Evolutionary conservation across 2,329 filamentous ascomycete species (phyloP).

Genomic region (Penicillium crustosum): DNA sequence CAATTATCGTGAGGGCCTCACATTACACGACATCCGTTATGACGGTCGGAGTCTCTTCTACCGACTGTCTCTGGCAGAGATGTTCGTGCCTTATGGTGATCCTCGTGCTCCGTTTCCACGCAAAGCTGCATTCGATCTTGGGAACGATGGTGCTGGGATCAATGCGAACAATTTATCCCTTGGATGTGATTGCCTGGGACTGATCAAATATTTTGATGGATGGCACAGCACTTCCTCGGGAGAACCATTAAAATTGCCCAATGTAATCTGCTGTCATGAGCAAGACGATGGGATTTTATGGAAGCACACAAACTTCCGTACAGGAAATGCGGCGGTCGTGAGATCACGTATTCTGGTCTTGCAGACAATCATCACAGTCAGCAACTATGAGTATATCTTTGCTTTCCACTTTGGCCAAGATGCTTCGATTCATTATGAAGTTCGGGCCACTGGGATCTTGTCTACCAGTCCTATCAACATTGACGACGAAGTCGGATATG

Average conservation of each 20-base stretch:
- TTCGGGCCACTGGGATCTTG: conserved; percentile 49
- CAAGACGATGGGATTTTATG: conserved; percentile 42
- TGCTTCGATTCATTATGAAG: conserved; percentile 43
- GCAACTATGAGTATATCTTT: conserved; percentile 49
- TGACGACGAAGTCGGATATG: conserved; percentile 37
- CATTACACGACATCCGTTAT: conserved; percentile 44
- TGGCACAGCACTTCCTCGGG: conserved; percentile 39
- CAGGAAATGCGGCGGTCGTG: conserved; percentile 35
- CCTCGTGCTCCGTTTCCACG: conserved; percentile 43
- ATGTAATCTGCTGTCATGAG: conserved; percentile 47
- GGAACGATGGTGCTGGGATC: conserved; percentile 45
- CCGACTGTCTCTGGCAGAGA: conserved; percentile 44
- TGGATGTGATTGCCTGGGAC: conserved; percentile 48
- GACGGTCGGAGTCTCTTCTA: conserved; percentile 44
- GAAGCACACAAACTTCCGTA: conserved; percentile 45
- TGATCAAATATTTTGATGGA: conserved; percentile 47
- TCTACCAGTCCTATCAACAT: conserved; percentile 42
- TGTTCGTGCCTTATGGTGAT: conserved; percentile 50
- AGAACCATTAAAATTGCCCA: conserved; percentile 40
- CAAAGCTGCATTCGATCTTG: conserved; percentile 49
- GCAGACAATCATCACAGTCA: conserved; percentile 45
- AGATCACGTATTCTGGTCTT: conserved; percentile 37
- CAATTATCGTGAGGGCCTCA: conserved; percentile 48
- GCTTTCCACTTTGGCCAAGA: conserved; percentile 45
- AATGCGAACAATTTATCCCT: conserved; percentile 44